These are phyloP conservation scores for Ustilago trichophora DNA, from an alignment of 1,284 basidiomycete genomes.

Conservation along the genomic window DNA sequence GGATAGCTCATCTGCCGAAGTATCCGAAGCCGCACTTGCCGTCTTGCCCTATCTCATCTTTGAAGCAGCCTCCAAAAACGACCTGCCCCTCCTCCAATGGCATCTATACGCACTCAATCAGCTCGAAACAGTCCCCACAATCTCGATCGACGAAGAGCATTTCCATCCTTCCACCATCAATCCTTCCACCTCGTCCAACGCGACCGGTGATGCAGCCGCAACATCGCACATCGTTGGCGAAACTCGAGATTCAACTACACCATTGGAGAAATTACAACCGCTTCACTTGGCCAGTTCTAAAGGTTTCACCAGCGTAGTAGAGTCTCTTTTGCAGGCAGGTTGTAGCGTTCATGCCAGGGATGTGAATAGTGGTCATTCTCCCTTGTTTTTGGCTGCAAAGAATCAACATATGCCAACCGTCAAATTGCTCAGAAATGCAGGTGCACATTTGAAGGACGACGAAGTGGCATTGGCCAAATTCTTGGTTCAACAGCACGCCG, in stretches of 20 bases:
- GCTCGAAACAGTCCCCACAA: constrained; percentile 30
- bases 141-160: constrained; percentile 33
- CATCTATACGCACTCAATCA: constrained; percentile 39
- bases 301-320: constrained; percentile 73
- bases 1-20: constrained; percentile 29
- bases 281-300: constrained; percentile 82
- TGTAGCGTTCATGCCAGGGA: constrained; percentile 79
- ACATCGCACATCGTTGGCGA: constrained; percentile 6
- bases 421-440: constrained; percentile 53
- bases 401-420: constrained; percentile 49
- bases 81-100: constrained; percentile 38
- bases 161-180: constrained; percentile 37
- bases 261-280: constrained; percentile 70
- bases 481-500: constrained; percentile 1
- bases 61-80: constrained; percentile 35
- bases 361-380: constrained; percentile 82
- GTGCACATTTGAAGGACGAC: constrained; percentile 61
- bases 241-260: constrained; percentile 16
- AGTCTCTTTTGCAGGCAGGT: constrained; percentile 76
- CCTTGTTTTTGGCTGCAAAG: constrained; percentile 68
- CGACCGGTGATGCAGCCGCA: constrained; percentile 5
- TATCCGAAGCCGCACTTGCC: constrained; percentile 21
- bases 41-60: constrained; percentile 47
- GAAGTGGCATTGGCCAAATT: constrained; percentile 45
- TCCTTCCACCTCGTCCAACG: constrained; percentile 1